These are phyloP conservation scores for Jamesozyma gamospora DNA, from an alignment of 805 yeast species.

Conservation along the genomic window DNA sequence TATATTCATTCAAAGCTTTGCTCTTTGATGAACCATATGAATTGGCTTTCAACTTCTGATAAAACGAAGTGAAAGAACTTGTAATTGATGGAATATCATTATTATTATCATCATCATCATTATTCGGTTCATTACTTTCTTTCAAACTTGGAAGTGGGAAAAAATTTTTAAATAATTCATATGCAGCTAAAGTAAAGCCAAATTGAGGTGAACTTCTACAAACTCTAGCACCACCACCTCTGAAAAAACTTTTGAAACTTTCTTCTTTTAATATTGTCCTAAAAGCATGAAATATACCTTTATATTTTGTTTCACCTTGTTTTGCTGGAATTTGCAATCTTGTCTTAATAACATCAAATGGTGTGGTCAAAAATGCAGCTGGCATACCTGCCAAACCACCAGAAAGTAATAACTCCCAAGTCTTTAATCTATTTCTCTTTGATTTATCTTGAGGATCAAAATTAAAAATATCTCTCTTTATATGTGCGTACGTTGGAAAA, in stretches of 20 bases:
- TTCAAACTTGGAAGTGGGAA: conserved; percentile 7
- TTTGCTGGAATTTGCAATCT: conserved; percentile 80
- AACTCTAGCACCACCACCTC: conserved; percentile 93
- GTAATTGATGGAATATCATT: conserved; percentile 19
- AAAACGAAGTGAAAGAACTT: conserved; percentile 15
- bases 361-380: conserved; percentile 92
- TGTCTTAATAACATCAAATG: conserved; percentile 93
- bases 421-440: conserved; percentile 49
- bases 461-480: conserved; percentile 70
- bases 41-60: conserved; percentile 8
- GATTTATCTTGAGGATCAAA: conserved; percentile 65
- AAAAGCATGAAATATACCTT: conserved; percentile 70
- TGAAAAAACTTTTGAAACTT: conserved; percentile 78
- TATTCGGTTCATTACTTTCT: not conserved
- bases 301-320: conserved; percentile 66
- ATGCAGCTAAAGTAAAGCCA: conserved; percentile 96
- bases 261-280: conserved; percentile 68
- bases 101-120: conserved; percentile 6
- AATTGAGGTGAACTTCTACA: conserved; percentile 95
- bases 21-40: conserved; percentile 8
- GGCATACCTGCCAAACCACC: conserved; percentile 98
- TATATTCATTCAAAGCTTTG: not conserved
- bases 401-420: conserved; percentile 74
- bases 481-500: conserved; percentile 93
- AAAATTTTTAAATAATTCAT: conserved; percentile 66